Evolutionary conservation across 345 rosid genomes (phyloP), one percentile per base, ranked within the genome.

Genomic region (Acer yangbiense): DNA sequence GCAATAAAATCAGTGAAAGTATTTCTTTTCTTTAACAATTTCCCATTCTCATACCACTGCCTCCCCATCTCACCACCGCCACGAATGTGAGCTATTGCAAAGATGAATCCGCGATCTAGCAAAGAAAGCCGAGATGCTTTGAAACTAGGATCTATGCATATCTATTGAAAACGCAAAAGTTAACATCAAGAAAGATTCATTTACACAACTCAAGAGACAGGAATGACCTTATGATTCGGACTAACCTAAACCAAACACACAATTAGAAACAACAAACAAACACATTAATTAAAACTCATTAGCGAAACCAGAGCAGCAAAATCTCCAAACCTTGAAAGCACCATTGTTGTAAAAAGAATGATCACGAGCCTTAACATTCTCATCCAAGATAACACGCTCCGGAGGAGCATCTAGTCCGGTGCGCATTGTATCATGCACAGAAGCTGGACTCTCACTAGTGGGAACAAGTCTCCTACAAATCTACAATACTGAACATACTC

Each of bases 21-120:
- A 84, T 92, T 96, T 55, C 89, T 92, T 80, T 96, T 95, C 86
- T 88, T 87, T 78, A 96, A 84, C 7, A 89, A 78, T 81, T 96
- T 96, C 75, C 99, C 98, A 69, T 90, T 88, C 85, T 96, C 99
- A 72, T 96, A 94, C 99, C 99, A 96, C 80, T 82, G 92, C 81
- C 99, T 92, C 77, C 99, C 98, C 94, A 96, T 90, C 86, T 94
- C 99, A 73, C 97, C 98, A 76, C 99, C 99, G 9, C 99, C 98
- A 69, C 99, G 97, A 81, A 95, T 77, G 76, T 95, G 99, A 78
- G 99, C 98, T 23, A 94, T 90, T 44, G 86, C 97, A 83, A 10
- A 94, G 39, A 92, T 84, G 75, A 96, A 91, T 68, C 99, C 98
- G 68, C 99, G 96, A 85, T 94, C 98, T 81, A 94, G 85, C 54